Conservation (phyloP, 2,329 filamentous ascomycete species). For the Paraconiothyrium brasiliense region DNA sequence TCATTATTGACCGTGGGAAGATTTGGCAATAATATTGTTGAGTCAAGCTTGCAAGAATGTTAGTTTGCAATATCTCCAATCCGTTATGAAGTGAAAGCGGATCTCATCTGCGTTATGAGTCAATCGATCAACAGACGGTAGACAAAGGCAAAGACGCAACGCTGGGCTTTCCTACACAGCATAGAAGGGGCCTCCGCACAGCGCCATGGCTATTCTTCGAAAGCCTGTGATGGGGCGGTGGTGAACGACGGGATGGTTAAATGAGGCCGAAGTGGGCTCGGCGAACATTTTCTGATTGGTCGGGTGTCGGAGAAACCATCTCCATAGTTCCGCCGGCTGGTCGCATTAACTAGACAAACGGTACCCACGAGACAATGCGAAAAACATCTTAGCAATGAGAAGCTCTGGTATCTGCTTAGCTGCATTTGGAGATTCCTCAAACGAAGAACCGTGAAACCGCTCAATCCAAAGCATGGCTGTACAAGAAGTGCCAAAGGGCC, state of each 20-base stretch:
- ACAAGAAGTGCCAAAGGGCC: conserved; percentile 1
- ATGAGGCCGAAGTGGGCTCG: background rate
- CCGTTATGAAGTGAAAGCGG: background rate
- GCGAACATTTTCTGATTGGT: conserved; percentile 2
- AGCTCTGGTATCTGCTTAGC: background rate
- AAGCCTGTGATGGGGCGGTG: background rate
- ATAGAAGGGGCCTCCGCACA: background rate
- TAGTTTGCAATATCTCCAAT: background rate
- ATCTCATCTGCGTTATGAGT: background rate
- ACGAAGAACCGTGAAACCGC: background rate
- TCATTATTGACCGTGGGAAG: background rate
- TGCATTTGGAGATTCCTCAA: background rate
- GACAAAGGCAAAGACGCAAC: background rate
- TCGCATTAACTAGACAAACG: background rate
- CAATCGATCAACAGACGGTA: background rate
- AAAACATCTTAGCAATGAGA: background rate
- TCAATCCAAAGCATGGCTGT: background rate
- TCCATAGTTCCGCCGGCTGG: background rate
- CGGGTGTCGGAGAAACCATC: background rate
- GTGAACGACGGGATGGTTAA: background rate
- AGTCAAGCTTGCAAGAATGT: background rate
- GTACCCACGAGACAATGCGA: background rate
- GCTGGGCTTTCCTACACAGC: background rate
- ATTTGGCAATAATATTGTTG: background rate
- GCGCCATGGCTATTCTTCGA: background rate